Conservation (phyloP, 192 early-diverging fungal genomes). For the Thoreauomyces humboldtii region DNA sequence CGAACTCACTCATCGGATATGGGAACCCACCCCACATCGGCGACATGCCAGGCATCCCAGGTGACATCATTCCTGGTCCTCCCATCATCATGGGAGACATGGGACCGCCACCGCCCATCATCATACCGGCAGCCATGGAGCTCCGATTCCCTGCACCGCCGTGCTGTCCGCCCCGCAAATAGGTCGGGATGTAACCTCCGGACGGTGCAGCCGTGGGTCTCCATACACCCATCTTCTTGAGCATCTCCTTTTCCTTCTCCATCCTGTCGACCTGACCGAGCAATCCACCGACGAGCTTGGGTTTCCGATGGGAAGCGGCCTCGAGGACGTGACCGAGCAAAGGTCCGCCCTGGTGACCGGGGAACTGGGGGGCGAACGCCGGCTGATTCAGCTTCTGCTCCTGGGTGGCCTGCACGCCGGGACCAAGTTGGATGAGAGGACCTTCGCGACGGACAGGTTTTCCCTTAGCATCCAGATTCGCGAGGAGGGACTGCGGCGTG, state of each 20-base stretch:
- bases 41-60: constrained; percentile 10
- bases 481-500: constrained; percentile 22
- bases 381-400: constrained; percentile 15
- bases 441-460: constrained; percentile 9
- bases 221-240: constrained; percentile 37
- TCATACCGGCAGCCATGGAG: constrained; percentile 1
- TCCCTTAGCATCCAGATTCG: constrained; percentile 10
- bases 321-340: constrained; percentile 34
- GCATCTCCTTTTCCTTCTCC: constrained; percentile 41
- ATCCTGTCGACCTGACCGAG: constrained; percentile 41
- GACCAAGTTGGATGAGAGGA: constrained; percentile 21
- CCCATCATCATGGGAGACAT: constrained; percentile 20
- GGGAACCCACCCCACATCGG: constrained; percentile 3
- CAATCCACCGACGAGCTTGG: constrained; percentile 35
- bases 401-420: constrained; percentile 12
- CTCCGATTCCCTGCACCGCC: background rate
- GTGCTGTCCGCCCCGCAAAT: constrained; percentile 20
- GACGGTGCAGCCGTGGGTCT: constrained; percentile 5
- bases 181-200: constrained; percentile 16
- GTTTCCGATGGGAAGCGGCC: constrained; percentile 26
- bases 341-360: constrained; percentile 25
- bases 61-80: background rate
- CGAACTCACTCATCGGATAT: constrained; percentile 25
- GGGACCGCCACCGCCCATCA: constrained; percentile 2
- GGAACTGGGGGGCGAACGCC: background rate